These are phyloP conservation scores for Glomus cerebriforme DNA, from an alignment of 192 early-diverging fungal genomes.

Conservation along the genomic window DNA sequence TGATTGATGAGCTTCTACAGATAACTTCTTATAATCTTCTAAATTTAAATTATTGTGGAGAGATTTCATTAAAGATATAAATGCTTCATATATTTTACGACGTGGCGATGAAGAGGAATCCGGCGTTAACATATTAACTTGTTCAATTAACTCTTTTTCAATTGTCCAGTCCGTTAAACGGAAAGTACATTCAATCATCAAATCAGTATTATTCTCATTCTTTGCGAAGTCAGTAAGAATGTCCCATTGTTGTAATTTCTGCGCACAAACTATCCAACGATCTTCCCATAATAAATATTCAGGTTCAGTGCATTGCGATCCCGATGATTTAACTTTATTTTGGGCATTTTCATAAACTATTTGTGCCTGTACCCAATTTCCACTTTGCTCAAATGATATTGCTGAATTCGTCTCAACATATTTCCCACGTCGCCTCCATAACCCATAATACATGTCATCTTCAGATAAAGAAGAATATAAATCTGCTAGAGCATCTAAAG, in stretches of 20 bases:
- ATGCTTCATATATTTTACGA: conserved; percentile 86
- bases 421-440: conserved; percentile 86
- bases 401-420: conserved; percentile 96
- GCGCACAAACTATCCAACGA: conserved; percentile 89
- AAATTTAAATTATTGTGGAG: conserved; percentile 58
- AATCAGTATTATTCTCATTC: conserved; percentile 83
- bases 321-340: conserved; percentile 82
- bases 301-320: conserved; percentile 87
- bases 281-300: conserved; percentile 99
- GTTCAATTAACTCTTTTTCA: conserved; percentile 77
- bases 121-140: conserved; percentile 61
- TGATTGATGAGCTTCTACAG: conserved; percentile 84
- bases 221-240: conserved; percentile 90
- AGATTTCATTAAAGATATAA: conserved; percentile 72
- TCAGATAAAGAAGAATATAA: conserved; percentile 85
- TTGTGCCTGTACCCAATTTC: conserved; percentile 92
- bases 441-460: conserved; percentile 88
- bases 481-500: conserved; percentile 87
- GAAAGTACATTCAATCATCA: conserved; percentile 93
- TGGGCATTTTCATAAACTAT: conserved; percentile 91
- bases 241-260: conserved; percentile 97
- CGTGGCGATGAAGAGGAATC: conserved; percentile 64
- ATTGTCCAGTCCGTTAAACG: conserved; percentile 90
- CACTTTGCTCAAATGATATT: conserved; percentile 91
- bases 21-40: conserved; percentile 74